Conservation (phyloP, 306 rosid species). For the Crataegus laevigata region DNA sequence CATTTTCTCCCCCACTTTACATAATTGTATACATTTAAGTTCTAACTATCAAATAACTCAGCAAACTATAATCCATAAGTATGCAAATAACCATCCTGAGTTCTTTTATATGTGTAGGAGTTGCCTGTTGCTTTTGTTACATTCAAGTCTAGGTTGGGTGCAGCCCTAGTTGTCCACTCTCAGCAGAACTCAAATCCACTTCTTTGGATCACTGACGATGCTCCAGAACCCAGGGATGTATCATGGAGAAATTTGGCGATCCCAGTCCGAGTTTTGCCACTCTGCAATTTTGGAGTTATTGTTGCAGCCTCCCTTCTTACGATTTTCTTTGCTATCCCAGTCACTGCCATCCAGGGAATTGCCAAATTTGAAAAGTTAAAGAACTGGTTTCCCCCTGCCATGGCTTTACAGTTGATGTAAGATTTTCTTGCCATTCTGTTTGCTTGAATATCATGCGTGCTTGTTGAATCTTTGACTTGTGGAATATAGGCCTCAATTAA, state of each 20-base stretch:
- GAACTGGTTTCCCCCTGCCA: constrained; percentile 92
- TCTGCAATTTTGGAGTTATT: constrained; percentile 50
- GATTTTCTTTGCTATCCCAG: constrained; percentile 79
- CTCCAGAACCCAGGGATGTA: constrained; percentile 89
- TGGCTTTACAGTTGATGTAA: constrained; percentile 78
- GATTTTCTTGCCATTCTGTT: constrained; percentile 8
- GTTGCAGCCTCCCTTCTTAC: constrained; percentile 70
- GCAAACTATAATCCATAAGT: background rate
- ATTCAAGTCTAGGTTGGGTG: constrained; percentile 71
- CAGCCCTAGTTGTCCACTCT: constrained; percentile 64
- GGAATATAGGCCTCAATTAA: background rate
- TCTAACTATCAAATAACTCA: no score
- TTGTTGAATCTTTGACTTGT: background rate
- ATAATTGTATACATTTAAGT: no score
- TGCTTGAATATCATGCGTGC: background rate
- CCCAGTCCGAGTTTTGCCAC: constrained; percentile 50
- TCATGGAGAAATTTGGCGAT: constrained; percentile 81
- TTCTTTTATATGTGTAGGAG: constrained; percentile 39
- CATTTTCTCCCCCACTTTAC: no score
- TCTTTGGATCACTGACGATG: constrained; percentile 71
- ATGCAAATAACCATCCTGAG: background rate
- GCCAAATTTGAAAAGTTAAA: constrained; percentile 81
- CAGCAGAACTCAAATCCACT: constrained; percentile 76
- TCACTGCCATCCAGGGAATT: constrained; percentile 91
- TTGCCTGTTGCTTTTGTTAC: constrained; percentile 75